Evolutionary conservation across 495 filamentous ascomycete genomes (phyloP).

Genomic region (Xylaria venustula): DNA sequence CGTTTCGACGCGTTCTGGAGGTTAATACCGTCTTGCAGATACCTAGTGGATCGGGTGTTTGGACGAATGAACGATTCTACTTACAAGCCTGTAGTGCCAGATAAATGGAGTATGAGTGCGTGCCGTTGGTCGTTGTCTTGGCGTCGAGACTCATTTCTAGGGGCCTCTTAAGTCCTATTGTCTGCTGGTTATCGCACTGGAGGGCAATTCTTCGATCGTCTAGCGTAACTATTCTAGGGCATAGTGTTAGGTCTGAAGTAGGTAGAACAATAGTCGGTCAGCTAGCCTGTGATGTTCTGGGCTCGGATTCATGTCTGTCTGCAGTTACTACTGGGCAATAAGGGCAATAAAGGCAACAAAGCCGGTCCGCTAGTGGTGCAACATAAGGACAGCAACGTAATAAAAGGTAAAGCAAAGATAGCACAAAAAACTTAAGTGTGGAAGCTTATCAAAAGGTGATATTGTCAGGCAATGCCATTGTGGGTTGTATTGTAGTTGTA

Average conservation of each 20-base stretch:
- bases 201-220: neutral
- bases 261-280: neutral
- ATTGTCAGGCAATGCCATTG: too few species aligned
- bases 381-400: too few species aligned
- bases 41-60: too few species aligned
- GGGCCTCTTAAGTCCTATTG: neutral
- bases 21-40: too few species aligned
- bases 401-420: too few species aligned
- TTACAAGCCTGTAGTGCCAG: slow-evolving; percentile 46
- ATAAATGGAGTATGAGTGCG: slow-evolving; percentile 47
- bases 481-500: too few species aligned
- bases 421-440: too few species aligned
- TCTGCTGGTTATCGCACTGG: neutral
- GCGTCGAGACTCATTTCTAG: neutral
- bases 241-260: neutral
- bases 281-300: neutral
- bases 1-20: too few species aligned
- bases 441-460: too few species aligned
- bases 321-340: too few species aligned
- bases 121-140: slow-evolving; percentile 8
- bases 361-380: too few species aligned
- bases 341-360: too few species aligned
- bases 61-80: neutral
- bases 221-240: neutral
- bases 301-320: neutral